phyloP scores from a whole-genome alignment of 331 rosid genomes.

The Erythrophleum ivorense region DNA sequence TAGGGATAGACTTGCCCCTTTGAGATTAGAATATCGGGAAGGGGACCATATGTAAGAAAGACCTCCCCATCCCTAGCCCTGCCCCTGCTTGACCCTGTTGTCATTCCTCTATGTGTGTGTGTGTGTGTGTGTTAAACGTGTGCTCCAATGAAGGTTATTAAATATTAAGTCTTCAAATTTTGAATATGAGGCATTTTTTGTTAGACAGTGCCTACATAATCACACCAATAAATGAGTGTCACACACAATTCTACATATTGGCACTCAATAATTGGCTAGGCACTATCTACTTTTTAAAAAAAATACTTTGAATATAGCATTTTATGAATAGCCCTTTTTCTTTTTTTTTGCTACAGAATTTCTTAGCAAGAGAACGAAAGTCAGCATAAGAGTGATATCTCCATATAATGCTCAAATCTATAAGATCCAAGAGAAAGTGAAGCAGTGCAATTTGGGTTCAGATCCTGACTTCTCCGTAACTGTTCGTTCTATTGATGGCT shows the following conservation, averaged over 20 bases:
- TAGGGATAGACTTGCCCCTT: too few relatives aligned
- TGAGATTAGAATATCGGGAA: too few relatives aligned
- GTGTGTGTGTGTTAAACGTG: neutral
- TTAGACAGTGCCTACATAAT: too few relatives aligned
- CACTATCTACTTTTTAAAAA: neutral
- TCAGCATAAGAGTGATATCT: slow-evolving; percentile 67
- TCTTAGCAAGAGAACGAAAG: slow-evolving; percentile 42
- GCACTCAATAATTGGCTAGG: neutral
- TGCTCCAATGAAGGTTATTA: too few relatives aligned
- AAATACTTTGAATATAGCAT: neutral
- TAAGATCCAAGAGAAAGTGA: slow-evolving; percentile 53
- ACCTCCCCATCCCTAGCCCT: too few relatives aligned
- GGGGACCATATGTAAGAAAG: too few relatives aligned
- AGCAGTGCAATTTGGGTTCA: slow-evolving; percentile 14
- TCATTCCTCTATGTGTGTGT: too few relatives aligned
- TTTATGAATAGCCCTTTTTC: neutral
- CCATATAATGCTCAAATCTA: slow-evolving; percentile 66
- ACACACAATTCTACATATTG: neutral
- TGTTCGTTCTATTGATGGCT: slow-evolving; percentile 50
- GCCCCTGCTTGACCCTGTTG: too few relatives aligned
- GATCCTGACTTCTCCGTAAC: slow-evolving; percentile 31
- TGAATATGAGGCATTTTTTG: too few relatives aligned
- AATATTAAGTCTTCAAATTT: too few relatives aligned
- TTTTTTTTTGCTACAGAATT: slow-evolving; percentile 43
- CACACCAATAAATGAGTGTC: too few relatives aligned